phyloP scores from a whole-genome alignment of 2,329 filamentous ascomycete genomes.

The Mariannaea elegans region DNA sequence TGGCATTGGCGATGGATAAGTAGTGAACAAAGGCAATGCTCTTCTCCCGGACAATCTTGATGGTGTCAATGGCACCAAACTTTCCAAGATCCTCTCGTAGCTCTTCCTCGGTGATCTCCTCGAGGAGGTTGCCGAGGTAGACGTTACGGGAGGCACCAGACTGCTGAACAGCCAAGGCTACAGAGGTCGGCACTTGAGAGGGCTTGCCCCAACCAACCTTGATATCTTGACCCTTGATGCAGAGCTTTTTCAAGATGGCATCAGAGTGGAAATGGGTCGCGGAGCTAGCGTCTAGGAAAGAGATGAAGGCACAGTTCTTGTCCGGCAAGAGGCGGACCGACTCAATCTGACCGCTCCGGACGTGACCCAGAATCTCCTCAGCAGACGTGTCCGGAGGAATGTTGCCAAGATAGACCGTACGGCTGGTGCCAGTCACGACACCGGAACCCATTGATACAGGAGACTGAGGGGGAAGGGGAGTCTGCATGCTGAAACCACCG shows the following conservation, averaged over 20 bases:
- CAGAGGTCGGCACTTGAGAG: conserved; percentile 95
- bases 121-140: conserved; percentile 91
- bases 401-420: conserved; percentile 97
- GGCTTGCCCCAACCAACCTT: conserved; percentile 99
- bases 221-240: conserved; percentile 98
- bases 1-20: conserved; percentile 94
- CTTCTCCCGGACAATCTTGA: conserved; percentile 98
- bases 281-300: conserved; percentile 96
- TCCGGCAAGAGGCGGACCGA: conserved; percentile 96
- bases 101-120: conserved; percentile 91
- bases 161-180: conserved; percentile 96
- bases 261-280: conserved; percentile 99
- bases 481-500: conserved; percentile 70
- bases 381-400: conserved; percentile 97
- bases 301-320: conserved; percentile 99
- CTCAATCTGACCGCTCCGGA: conserved; percentile 97
- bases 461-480: conserved; percentile 71
- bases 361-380: conserved; percentile 95
- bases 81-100: conserved; percentile 94
- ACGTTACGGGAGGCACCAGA: conserved; percentile 97
- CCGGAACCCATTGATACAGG: conserved; percentile 81
- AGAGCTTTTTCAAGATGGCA: conserved; percentile 99
- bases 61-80: conserved; percentile 94
- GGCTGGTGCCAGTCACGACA: conserved; percentile 87
- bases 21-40: conserved; percentile 98